A percentile compares a stretch with the other conserved stretches of the same genome.
These are phyloP conservation scores for Vigna reflexopilosa DNA, from an alignment of 306 rosid species.

Conservation along the genomic window DNA sequence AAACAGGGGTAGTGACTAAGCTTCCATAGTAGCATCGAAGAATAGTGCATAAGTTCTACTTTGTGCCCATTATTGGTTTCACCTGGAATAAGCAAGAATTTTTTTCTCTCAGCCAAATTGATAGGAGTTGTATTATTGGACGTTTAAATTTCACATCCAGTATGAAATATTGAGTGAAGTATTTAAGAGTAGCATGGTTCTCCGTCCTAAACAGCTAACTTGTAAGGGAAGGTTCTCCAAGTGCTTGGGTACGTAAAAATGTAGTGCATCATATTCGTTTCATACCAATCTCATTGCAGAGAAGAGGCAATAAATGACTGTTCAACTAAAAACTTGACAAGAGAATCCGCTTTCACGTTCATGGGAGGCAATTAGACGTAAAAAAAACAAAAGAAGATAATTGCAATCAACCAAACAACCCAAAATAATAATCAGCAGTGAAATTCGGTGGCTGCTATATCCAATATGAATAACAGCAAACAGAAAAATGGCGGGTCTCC, in stretches of 20 bases:
- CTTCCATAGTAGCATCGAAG: background rate
- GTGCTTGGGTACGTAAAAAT: background rate
- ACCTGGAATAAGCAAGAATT: background rate
- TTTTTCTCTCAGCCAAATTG: background rate
- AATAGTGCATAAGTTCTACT: background rate
- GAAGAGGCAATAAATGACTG: constrained; percentile 4
- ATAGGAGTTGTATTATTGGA: background rate
- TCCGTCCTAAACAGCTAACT: background rate
- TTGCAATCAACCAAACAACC: background rate
- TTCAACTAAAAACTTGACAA: background rate
- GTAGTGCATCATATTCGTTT: background rate
- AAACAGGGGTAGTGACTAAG: background rate
- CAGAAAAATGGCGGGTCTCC: background rate
- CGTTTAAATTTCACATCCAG: background rate
- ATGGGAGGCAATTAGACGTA: constrained; percentile 3
- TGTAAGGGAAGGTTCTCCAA: background rate
- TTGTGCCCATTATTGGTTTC: background rate
- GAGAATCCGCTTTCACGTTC: background rate
- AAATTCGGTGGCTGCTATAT: background rate
- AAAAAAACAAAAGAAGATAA: background rate
- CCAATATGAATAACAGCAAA: background rate
- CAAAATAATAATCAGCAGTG: background rate
- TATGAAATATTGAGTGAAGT: background rate
- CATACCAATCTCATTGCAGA: background rate
- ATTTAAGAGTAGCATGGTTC: background rate